These are phyloP conservation scores for Rhynchosporium secalis DNA, from an alignment of 2,329 filamentous ascomycete species.

Conservation along the genomic window DNA sequence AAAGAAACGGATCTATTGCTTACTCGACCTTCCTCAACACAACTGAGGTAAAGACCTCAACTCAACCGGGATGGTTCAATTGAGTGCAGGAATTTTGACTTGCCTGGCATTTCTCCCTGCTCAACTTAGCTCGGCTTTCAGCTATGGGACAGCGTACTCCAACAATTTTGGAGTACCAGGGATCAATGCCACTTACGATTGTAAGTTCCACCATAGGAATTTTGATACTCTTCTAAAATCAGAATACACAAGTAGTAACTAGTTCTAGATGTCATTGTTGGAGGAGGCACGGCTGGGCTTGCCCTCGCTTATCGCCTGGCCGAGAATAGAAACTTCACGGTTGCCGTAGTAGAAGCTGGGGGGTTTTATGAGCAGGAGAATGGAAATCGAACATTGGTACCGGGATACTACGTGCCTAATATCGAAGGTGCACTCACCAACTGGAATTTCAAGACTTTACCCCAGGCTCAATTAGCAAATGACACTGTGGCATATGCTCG, in stretches of 20 bases:
- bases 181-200: slow-evolving; percentile 41
- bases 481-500: slow-evolving; percentile 21
- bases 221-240: no score
- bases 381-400: slow-evolving; percentile 22
- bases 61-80: no score
- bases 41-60: no score
- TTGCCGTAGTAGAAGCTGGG: slow-evolving; percentile 47
- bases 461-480: slow-evolving; percentile 16
- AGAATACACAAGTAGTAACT: neutral
- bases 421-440: slow-evolving; percentile 19
- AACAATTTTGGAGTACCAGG: slow-evolving; percentile 25
- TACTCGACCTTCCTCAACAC: no score
- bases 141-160: no score
- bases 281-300: slow-evolving; percentile 50
- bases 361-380: slow-evolving; percentile 29
- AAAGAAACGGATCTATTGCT: no score
- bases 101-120: no score
- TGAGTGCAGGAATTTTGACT: no score
- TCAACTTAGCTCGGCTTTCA: no score
- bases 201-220: slow-evolving; percentile 33
- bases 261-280: slow-evolving; percentile 39
- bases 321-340: slow-evolving; percentile 34
- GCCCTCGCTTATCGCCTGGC: slow-evolving; percentile 44
- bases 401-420: neutral
- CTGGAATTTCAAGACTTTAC: slow-evolving; percentile 21